phyloP scores from a whole-genome alignment of 306 rosid species.

The Abrus pulchellus region DNA sequence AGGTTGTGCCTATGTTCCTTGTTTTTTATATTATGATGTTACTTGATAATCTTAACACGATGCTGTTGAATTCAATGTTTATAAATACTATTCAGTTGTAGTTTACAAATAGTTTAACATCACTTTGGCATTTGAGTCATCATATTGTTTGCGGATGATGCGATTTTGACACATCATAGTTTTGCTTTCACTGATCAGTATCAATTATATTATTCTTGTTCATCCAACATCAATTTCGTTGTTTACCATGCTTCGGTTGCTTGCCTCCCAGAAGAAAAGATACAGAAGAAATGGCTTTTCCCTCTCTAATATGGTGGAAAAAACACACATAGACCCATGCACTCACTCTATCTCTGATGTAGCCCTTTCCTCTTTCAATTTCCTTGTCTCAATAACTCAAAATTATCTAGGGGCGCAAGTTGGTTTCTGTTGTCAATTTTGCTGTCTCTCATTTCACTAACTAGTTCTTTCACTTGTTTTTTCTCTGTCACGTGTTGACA shows the following conservation, averaged over 20 bases:
- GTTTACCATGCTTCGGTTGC: slow-evolving; percentile 23
- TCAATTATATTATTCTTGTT: slow-evolving; percentile 13
- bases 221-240: not conserved
- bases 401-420: not conserved
- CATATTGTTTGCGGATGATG: slow-evolving; percentile 13
- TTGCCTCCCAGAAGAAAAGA: not conserved
- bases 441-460: slow-evolving; percentile 10
- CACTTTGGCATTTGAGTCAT: not conserved
- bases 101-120: not conserved
- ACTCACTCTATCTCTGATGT: slow-evolving; percentile 16
- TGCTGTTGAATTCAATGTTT: slow-evolving; percentile 12
- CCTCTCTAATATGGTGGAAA: not conserved
- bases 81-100: not conserved
- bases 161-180: not conserved
- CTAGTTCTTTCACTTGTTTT: not conserved
- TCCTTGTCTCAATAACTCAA: slow-evolving; percentile 1
- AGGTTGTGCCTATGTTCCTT: not conserved
- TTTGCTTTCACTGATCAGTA: not conserved
- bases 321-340: not conserved
- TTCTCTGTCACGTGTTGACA: not conserved
- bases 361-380: not conserved
- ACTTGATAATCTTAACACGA: too few species aligned
- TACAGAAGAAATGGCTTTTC: slow-evolving; percentile 8
- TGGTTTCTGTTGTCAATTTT: not conserved
- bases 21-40: slow-evolving; percentile 17